Percentiles rank a stretch among this genome's conserved stretches.
phyloP scores from a whole-genome alignment of 2,329 filamentous ascomycete species.

The Penicillium sp. region DNA sequence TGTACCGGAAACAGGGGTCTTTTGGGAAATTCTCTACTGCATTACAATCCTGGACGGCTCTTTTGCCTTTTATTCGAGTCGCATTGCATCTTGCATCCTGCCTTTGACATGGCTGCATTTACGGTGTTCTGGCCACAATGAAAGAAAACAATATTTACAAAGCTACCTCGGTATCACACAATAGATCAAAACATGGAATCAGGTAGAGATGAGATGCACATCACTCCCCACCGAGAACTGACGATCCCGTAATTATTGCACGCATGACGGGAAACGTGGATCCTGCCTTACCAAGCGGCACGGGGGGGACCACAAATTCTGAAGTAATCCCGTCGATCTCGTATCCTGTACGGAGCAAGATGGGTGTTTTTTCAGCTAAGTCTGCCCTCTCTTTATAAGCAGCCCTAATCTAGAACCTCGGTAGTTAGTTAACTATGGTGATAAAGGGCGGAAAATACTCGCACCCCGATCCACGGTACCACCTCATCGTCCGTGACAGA shows the following conservation, averaged over 20 bases:
- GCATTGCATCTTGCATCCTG: neutral
- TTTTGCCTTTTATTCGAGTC: neutral
- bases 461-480: neutral
- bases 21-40: slow-evolving; percentile 6
- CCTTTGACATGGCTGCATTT: neutral
- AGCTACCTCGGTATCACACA: neutral
- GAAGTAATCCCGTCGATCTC: slow-evolving; percentile 10
- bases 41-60: neutral
- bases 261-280: slow-evolving; percentile 21
- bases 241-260: slow-evolving; percentile 17
- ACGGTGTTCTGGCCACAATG: neutral
- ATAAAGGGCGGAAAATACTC: slow-evolving; percentile 12
- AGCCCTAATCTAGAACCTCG: too few species aligned
- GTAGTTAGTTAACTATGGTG: too few species aligned
- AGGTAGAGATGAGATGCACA: neutral
- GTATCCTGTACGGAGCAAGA: neutral
- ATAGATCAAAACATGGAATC: neutral
- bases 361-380: neutral
- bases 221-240: slow-evolving; percentile 2
- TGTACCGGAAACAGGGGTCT: slow-evolving; percentile 10
- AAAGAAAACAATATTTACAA: too few species aligned
- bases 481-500: slow-evolving; percentile 1
- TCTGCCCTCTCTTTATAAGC: neutral
- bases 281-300: slow-evolving; percentile 13
- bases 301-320: slow-evolving; percentile 7